These are phyloP conservation scores for Colletotrichum spaethianum DNA, from an alignment of 2,329 filamentous ascomycete genomes.

Conservation along the genomic window DNA sequence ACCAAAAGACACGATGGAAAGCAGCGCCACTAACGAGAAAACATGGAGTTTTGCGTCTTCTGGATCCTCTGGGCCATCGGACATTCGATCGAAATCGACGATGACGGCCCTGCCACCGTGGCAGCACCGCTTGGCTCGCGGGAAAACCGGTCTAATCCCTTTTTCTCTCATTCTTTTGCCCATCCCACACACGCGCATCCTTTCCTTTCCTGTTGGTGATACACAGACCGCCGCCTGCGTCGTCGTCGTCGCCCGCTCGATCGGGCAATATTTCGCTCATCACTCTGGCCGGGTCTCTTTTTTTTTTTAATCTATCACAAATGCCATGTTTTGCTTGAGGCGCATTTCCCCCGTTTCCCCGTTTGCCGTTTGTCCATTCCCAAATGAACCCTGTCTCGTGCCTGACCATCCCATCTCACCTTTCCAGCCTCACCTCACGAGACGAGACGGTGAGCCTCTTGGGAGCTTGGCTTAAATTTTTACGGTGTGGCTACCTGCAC, in stretches of 20 bases:
- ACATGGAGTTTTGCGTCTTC: slow-evolving; percentile 38
- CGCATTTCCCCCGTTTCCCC: slow-evolving; percentile 23
- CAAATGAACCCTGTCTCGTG: slow-evolving; percentile 9
- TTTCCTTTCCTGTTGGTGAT: no score
- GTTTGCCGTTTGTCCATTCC: background rate
- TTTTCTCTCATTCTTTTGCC: background rate
- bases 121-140: slow-evolving; percentile 9
- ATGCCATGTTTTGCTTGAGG: slow-evolving; percentile 39
- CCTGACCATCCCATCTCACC: background rate
- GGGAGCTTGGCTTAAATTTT: background rate
- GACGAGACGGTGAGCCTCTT: slow-evolving; percentile 11
- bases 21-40: slow-evolving; percentile 12
- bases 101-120: slow-evolving; percentile 28
- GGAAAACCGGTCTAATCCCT: slow-evolving; percentile 17
- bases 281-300: background rate
- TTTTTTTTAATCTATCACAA: no score
- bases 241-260: background rate
- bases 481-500: background rate
- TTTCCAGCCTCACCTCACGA: slow-evolving; percentile 4
- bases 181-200: background rate
- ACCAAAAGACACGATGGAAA: background rate
- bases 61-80: slow-evolving; percentile 24
- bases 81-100: slow-evolving; percentile 35
- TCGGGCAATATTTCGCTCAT: background rate
- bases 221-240: background rate